Evolutionary conservation across 176 grass and related monocot species (phyloP), one percentile per base, ranked within the genome.

Genomic region (Carex parvula): DNA sequence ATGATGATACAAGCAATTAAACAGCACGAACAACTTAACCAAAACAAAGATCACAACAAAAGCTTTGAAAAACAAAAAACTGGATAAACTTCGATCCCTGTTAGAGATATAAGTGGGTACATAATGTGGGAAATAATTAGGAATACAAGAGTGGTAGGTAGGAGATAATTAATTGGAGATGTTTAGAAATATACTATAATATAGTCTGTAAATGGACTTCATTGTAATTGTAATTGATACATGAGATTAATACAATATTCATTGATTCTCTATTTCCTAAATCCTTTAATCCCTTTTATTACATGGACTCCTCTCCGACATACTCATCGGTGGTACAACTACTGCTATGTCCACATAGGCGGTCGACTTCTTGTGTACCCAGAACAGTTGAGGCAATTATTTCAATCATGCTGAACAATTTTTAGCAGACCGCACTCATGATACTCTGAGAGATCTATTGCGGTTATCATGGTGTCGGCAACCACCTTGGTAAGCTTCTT

Each of bases 401-500:
- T 80, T 64, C 20, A 75, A 42, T 46, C 35, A 18, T 24, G 16
- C 30, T 75, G 17, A 75, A 75, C 70, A 75, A 75, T 17, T 75
- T 46, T 21, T 2, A 75, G 70, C 44, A 52, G 14, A 22, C 32
- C 20, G 17, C 37, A 24, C 6, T 46, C 20, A 22, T 11, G 14
- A 75, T 75, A 14, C 35, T 46, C 70, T 1, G 39, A 32, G 65
- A 69, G 65, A 26, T 69, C 26, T 69, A 69, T 33, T 4, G 39
- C 11, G 4, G 15, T 75, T 46, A 75, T 75, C 35, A 75, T 42
- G 46, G 39, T 3, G 17, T 46, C 44, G 6, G 17, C 37, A n/a
- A 46, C 16, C 5, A 8, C 20, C 16, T 75, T 52, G 44, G 70
- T 17, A 15, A 75, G 70, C 44, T 75, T 52, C 3, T 20, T 20